These are phyloP conservation scores for Gnomoniopsis sp. DNA, from an alignment of 2,329 filamentous ascomycete genomes.

Conservation along the genomic window DNA sequence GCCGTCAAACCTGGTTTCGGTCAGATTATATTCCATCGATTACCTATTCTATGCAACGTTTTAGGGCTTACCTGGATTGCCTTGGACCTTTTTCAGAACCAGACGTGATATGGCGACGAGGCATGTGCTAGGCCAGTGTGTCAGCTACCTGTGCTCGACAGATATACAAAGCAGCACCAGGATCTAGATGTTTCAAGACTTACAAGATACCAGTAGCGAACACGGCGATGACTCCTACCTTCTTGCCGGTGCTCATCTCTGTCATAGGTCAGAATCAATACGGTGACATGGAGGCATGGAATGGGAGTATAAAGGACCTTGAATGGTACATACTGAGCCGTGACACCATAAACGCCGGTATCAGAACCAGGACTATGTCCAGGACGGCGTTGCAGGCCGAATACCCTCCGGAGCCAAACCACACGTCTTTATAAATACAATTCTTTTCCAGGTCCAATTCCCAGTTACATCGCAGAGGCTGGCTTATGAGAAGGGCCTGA, in stretches of 20 bases:
- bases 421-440: neutral
- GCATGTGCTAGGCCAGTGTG: neutral
- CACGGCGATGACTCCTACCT: neutral
- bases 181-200: neutral
- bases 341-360: neutral
- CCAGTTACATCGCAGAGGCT: neutral
- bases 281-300: neutral
- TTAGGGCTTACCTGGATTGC: neutral
- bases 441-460: neutral
- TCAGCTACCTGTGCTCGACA: neutral
- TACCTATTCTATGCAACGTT: fast-evolving
- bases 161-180: too few relatives aligned
- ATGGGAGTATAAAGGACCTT: too few relatives aligned
- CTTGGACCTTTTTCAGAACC: conserved; percentile 1
- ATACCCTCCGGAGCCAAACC: neutral
- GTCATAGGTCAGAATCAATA: neutral
- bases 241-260: neutral
- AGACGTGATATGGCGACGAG: conserved; percentile 1
- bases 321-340: neutral
- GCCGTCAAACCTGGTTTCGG: neutral
- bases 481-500: neutral
- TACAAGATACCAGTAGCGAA: conserved; percentile 5
- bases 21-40: fast-evolving
- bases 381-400: neutral
- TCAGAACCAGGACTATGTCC: neutral